These are phyloP conservation scores for Neofusicoccum umdonicola DNA, from an alignment of 2,329 filamentous ascomycete species.

Conservation along the genomic window DNA sequence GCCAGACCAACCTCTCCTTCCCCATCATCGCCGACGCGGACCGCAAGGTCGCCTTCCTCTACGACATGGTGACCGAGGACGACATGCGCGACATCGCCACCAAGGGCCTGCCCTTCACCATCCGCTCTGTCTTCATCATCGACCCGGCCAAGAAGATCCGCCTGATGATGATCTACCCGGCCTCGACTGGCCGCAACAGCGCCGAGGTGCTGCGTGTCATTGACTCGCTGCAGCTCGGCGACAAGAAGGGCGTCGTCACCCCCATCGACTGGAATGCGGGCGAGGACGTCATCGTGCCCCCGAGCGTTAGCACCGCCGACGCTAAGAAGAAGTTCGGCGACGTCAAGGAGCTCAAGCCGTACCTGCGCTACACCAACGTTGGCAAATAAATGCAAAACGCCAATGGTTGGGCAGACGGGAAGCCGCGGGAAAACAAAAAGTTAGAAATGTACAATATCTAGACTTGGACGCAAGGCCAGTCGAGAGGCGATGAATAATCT, in stretches of 20 bases:
- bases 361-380: constrained; percentile 53
- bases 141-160: constrained; percentile 65
- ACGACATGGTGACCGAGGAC: constrained; percentile 55
- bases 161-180: constrained; percentile 61
- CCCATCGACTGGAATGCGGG: constrained; percentile 61
- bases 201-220: constrained; percentile 53
- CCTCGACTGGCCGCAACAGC: constrained; percentile 58
- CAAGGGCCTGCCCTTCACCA: constrained; percentile 60
- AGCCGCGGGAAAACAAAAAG: background rate
- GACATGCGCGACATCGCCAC: constrained; percentile 59
- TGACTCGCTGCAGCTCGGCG: constrained; percentile 55
- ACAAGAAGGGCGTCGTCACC: constrained; percentile 60
- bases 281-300: constrained; percentile 63
- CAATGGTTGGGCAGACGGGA: background rate
- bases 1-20: constrained; percentile 47
- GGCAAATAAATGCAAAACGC: background rate
- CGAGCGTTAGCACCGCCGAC: constrained; percentile 56
- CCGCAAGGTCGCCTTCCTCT: constrained; percentile 50
- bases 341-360: constrained; percentile 62
- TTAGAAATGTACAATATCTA: background rate
- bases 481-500: background rate
- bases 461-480: background rate
- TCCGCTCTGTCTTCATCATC: constrained; percentile 64
- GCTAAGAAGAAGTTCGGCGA: constrained; percentile 60
- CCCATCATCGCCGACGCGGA: constrained; percentile 56